These are phyloP conservation scores for Aspergillus intermedius DNA, from an alignment of 2,329 filamentous ascomycete species.

Conservation along the genomic window DNA sequence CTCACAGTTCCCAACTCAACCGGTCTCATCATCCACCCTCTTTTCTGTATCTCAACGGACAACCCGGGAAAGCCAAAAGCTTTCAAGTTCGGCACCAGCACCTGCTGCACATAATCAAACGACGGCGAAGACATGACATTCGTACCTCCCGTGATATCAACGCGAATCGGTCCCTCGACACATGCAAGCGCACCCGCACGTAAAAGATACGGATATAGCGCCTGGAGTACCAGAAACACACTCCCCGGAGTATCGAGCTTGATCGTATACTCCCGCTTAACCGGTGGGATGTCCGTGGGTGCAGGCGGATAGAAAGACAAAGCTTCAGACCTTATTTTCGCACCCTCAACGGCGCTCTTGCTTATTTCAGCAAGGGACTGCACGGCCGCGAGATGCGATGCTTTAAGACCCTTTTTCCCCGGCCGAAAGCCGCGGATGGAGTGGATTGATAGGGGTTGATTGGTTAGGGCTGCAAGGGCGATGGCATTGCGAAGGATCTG, in stretches of 20 bases:
- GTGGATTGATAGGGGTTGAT: conserved; percentile 44
- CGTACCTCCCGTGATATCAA: conserved; percentile 52
- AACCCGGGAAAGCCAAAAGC: conserved; percentile 47
- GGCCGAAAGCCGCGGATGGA: conserved; percentile 48
- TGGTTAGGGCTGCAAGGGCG: conserved; percentile 50
- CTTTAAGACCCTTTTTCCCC: conserved; percentile 48
- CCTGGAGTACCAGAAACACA: conserved; percentile 52
- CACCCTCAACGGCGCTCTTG: conserved; percentile 35
- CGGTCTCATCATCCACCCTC: conserved; percentile 50
- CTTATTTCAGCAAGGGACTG: conserved; percentile 47
- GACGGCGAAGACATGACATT: conserved; percentile 52
- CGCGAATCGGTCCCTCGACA: conserved; percentile 17
- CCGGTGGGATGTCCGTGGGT: not conserved
- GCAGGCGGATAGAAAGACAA: conserved; percentile 27
- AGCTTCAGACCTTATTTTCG: conserved; percentile 28
- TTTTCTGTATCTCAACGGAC: conserved; percentile 34
- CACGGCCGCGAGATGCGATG: conserved; percentile 52
- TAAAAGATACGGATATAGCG: conserved; percentile 53
- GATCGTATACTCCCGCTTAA: conserved; percentile 34
- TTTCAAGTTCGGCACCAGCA: conserved; percentile 49
- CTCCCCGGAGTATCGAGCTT: conserved; percentile 46
- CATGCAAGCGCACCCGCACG: conserved; percentile 30
- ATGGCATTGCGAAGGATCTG: conserved; percentile 55
- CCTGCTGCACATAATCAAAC: conserved; percentile 51
- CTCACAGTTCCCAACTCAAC: conserved; percentile 44